Base-by-base conservation (phyloP, 495 filamentous ascomycete genomes). In the Aspergillus homomorphus region DNA sequence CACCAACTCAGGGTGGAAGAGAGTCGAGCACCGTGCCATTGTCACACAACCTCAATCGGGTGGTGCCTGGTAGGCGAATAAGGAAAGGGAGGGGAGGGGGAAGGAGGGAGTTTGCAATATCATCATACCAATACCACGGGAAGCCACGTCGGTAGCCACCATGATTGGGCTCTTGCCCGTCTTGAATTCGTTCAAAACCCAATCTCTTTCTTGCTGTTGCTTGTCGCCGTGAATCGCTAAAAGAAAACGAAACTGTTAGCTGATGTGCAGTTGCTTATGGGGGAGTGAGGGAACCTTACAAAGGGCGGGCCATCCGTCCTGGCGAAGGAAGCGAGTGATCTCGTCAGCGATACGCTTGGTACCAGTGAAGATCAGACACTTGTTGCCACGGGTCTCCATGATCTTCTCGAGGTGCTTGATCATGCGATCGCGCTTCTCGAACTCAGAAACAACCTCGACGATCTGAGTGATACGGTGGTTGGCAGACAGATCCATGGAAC, bases 151-250 rank as follows among this genome's bases (percentile, higher is more conserved):
- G 24, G 94, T 98, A 21, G 94, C 94, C 56, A 98, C 90, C 73
- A 98, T 83, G 59, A 96, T 84, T 50, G 89, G 89, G 58, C 91
- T 93, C 61, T 86, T 83, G 77, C 94, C 92, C 64, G 91, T 91
- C 86, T 98, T 98, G 84, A 98, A 98, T 73, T 98, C 94, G 71
- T 97, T 96, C 72, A 98, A 80, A 65, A 98, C 94, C 94, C 94
- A 98, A 79, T 98, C 94, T 79, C 94, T 92, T 77, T 98, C 94
- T 71, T 97, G 95, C 72, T 98, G 94, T 68, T 96, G 92, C 80
- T 98, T 98, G 83, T 98, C 94, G 68, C 94, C 94, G 81, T 98
- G 94, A 66, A 98, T 98, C 50, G 94, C 92, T 92, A 58, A 24
- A 24, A 38, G 58, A 24, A 24, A 38, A 38, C 10, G 58, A 46